A percentile compares a stretch with the other conserved stretches of the same genome.
These are phyloP conservation scores for Ustilago cynodontis DNA, from an alignment of 1,284 basidiomycete genomes.

Conservation along the genomic window DNA sequence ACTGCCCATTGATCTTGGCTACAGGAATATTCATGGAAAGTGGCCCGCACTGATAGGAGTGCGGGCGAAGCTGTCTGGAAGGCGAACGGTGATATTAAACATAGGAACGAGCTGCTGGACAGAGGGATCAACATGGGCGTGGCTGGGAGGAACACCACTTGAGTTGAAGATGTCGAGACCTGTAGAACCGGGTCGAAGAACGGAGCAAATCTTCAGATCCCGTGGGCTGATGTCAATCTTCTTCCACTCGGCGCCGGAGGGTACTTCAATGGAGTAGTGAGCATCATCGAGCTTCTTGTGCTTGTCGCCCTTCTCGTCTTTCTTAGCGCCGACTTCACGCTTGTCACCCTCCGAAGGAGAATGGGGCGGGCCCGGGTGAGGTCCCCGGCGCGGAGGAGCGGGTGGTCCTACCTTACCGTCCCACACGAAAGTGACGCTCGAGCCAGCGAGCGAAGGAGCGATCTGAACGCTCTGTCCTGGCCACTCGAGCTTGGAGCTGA, in stretches of 20 bases:
- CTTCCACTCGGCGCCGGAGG: slow-evolving; percentile 18
- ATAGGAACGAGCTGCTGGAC: slow-evolving; percentile 21
- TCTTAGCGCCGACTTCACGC: not conserved
- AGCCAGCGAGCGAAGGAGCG: slow-evolving; percentile 35
- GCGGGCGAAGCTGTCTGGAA: slow-evolving; percentile 29
- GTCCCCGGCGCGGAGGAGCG: slow-evolving; percentile 14
- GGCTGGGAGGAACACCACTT: slow-evolving; percentile 36
- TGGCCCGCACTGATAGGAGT: slow-evolving; percentile 26
- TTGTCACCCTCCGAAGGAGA: slow-evolving; percentile 2
- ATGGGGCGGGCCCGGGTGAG: slow-evolving; percentile 16
- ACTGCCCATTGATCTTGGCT: not conserved
- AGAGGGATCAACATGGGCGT: slow-evolving; percentile 20
- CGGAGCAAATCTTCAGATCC: slow-evolving; percentile 27
- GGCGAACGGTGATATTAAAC: slow-evolving; percentile 31
- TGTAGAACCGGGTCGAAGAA: slow-evolving; percentile 11
- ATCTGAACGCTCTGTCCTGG: slow-evolving; percentile 25
- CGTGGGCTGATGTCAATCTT: slow-evolving; percentile 13
- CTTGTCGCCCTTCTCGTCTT: not conserved
- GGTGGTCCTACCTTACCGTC: slow-evolving; percentile 33
- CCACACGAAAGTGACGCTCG: slow-evolving; percentile 40
- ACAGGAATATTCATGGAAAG: slow-evolving; percentile 8
- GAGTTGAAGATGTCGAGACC: slow-evolving; percentile 38
- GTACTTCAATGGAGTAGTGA: slow-evolving; percentile 21
- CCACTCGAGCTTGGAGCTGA: slow-evolving; percentile 23
- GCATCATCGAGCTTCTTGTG: slow-evolving; percentile 16